Evolutionary conservation across 2,329 filamentous ascomycete species (phyloP), one percentile per base, ranked within the genome.

Genomic region (Lecanicillium sp.): DNA sequence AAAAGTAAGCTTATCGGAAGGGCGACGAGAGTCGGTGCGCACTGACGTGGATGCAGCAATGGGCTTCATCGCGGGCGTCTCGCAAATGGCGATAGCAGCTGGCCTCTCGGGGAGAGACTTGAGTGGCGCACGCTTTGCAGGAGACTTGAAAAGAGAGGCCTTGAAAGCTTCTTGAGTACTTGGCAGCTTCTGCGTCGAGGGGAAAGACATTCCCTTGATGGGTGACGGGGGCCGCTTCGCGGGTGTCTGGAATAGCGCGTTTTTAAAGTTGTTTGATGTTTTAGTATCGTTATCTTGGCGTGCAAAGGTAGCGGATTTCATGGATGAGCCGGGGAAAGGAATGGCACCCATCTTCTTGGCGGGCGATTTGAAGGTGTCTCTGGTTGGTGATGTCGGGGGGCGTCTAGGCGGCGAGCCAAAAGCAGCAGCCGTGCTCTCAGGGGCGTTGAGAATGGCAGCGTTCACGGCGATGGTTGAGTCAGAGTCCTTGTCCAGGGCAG

Each of bases 381-480:
- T 81, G 54, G 66, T 69, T 0, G 79, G 73, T 1, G 77, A 76
- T 5, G 70, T 56, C 2, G 75, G 71, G 8, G 70, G 68, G 23
- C 78, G 70, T 48, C 77, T 74, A n/a, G 78, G 75, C 2, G 81
- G 79, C 37, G 78, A 83, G 17, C 62, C 67, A 36, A 82, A 62
- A 11, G 70, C 62, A 1, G 69, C 61, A 4, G 62, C 56, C 20
- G 59, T 57, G 0, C 66, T 56, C 41, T 74, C 69, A 6, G 67
- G 62, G 5, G 64, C 52, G 14, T 68, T 60, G 7, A 60, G 55
- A 23, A 55, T 54, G n/a, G 53, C 54, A 38, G 42, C 61, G 35
- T 62, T 66, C 24, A 58, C 55, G 4, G 56, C 55, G 17, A 62
- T 55, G 5, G 60, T 61, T 19, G 53, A 56, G 4, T 62, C 58